Evolutionary conservation across 495 filamentous ascomycete species (phyloP).

Genomic region (Geoglossum glabrum): DNA sequence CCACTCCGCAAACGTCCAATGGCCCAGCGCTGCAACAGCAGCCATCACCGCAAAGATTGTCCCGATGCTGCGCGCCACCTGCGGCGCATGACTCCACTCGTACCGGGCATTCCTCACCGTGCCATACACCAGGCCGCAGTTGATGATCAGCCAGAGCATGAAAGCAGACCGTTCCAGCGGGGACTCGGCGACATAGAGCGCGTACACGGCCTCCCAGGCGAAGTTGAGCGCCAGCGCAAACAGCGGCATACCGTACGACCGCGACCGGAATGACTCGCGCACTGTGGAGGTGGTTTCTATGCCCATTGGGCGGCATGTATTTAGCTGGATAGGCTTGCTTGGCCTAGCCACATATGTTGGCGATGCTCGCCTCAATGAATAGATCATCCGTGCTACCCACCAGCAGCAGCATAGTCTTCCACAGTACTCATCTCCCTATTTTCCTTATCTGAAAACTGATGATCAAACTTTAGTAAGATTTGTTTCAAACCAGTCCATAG

Average conservation of each 20-base stretch:
- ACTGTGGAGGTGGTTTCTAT: too few species aligned
- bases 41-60: slow-evolving; percentile 14
- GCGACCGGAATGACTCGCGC: slow-evolving; percentile 17
- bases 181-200: slow-evolving; percentile 21
- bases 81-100: slow-evolving; percentile 19
- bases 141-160: slow-evolving; percentile 22
- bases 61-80: slow-evolving; percentile 18
- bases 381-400: too few species aligned
- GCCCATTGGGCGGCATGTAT: too few species aligned
- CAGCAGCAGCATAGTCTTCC: too few species aligned
- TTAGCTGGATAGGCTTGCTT: too few species aligned
- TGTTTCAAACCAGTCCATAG: too few species aligned
- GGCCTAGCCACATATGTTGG: too few species aligned
- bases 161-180: slow-evolving; percentile 21
- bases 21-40: slow-evolving; percentile 14
- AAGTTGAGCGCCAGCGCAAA: slow-evolving; percentile 24
- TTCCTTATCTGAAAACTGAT: too few species aligned
- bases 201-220: slow-evolving; percentile 24
- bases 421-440: too few species aligned
- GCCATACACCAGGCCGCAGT: slow-evolving; percentile 22
- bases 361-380: too few species aligned
- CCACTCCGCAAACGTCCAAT: slow-evolving; percentile 19
- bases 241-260: slow-evolving; percentile 26
- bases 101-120: slow-evolving; percentile 17
- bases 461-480: too few species aligned